Evolutionary conservation across 345 rosid species (phyloP), one percentile per base, ranked within the genome.

Genomic region (Mercurialis annua): DNA sequence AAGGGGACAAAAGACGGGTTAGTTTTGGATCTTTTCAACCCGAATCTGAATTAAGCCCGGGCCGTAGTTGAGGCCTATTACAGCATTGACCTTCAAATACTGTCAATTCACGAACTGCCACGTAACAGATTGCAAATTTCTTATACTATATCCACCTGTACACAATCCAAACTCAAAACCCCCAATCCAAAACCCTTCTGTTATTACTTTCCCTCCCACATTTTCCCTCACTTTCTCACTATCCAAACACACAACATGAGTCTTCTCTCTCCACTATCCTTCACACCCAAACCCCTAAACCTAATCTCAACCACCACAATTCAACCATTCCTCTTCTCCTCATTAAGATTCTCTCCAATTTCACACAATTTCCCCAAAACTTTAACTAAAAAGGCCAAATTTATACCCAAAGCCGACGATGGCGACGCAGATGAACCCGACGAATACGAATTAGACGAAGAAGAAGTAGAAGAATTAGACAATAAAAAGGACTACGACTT

Each of bases 401-500:
- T 90, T 65, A 48, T 88, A 11, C 87, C 78, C 50, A 82, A 81
- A 15, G 90, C 83, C 6, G 97, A 86, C 72, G 98, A 88, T 12
- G 89, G 81, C 50, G 98, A 90, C 30, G 90, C 59, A 1, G 96
- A 90, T 47, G 75, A 76, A 34, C 79, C 75, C 27, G 92, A 85
- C 48, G 98, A 87, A 71, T 92, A 85, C 81, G 90, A 84, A 73
- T 81, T 87, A 84, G 90, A 88, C 71, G 98, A 90, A 26, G 90
- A 90, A 16, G 96, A 93, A 64, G 83, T 78, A 5, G 98, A 88
- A 63, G 98, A 93, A 77, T 75, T 88, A 4, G 97, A 93, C 77
- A 88, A 92, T 73, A 90, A 85, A 83, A 87, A 81, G 78, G 98
- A 93, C 74, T 90, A 85, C 69, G 98, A 93, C 74, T 84, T 86